phyloP scores from a whole-genome alignment of 1,284 basidiomycete species.

The Tausonia pullulans region DNA sequence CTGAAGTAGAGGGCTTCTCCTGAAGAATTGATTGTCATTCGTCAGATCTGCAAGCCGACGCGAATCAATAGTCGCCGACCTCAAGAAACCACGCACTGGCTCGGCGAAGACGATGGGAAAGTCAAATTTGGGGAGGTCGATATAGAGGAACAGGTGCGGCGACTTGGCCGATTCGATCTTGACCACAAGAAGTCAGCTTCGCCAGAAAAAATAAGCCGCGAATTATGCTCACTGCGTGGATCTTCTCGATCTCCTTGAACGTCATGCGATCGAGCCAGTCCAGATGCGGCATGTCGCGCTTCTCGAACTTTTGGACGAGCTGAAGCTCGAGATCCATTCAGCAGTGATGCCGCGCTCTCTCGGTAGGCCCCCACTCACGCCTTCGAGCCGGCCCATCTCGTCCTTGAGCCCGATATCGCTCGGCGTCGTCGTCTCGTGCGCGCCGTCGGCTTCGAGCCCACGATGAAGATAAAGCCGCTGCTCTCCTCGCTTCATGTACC shows the following conservation, averaged over 20 bases:
- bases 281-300: slow-evolving; percentile 77
- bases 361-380: slow-evolving; percentile 43
- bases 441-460: slow-evolving; percentile 71
- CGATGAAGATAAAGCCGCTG: slow-evolving; percentile 79
- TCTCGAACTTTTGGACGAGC: slow-evolving; percentile 92
- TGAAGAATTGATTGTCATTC: background rate
- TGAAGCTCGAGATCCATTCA: slow-evolving; percentile 28
- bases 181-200: background rate
- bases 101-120: slow-evolving; percentile 96
- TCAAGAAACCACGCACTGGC: slow-evolving; percentile 39
- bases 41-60: background rate
- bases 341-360: background rate
- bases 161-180: slow-evolving; percentile 80
- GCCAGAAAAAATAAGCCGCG: background rate
- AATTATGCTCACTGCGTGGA: slow-evolving; percentile 57
- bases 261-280: slow-evolving; percentile 93
- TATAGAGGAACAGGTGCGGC: slow-evolving; percentile 79
- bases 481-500: slow-evolving; percentile 80
- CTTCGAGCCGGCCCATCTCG: slow-evolving; percentile 89
- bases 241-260: slow-evolving; percentile 85
- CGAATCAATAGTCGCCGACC: background rate
- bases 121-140: slow-evolving; percentile 94
- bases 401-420: slow-evolving; percentile 69
- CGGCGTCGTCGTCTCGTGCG: slow-evolving; percentile 67
- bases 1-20: too few species aligned